These are phyloP conservation scores for Tulasnella sp. DNA, from an alignment of 768 basidiomycete genomes.

Conservation along the genomic window DNA sequence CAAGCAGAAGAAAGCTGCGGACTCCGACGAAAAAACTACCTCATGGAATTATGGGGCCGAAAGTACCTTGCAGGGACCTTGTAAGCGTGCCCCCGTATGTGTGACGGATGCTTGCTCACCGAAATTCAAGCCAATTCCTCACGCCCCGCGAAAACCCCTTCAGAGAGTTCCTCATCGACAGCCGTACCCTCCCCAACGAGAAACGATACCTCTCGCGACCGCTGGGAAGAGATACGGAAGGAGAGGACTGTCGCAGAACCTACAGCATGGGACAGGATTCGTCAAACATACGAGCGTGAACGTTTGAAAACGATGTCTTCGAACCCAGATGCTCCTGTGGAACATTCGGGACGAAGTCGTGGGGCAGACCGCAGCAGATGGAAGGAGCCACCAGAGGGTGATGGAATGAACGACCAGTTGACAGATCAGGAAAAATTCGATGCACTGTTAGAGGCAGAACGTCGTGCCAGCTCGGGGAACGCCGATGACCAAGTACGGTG, in stretches of 20 bases:
- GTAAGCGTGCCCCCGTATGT: neutral
- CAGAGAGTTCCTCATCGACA: neutral
- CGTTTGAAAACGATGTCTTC: too few relatives aligned
- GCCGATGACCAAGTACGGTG: neutral
- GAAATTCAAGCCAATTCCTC: neutral
- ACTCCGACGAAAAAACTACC: too few relatives aligned
- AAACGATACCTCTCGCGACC: slow-evolving; percentile 25
- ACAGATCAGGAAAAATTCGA: slow-evolving; percentile 46
- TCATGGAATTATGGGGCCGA: neutral
- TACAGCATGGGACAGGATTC: slow-evolving; percentile 58
- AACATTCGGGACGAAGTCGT: too few relatives aligned
- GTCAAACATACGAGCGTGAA: slow-evolving; percentile 32
- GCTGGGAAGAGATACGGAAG: slow-evolving; percentile 57
- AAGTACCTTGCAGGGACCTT: neutral
- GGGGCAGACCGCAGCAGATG: neutral
- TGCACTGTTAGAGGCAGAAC: slow-evolving; percentile 45
- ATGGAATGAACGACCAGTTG: slow-evolving; percentile 27
- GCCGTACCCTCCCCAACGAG: slow-evolving; percentile 18
- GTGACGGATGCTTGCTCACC: neutral
- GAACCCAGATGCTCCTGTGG: too few relatives aligned
- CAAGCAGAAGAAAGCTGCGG: too few relatives aligned
- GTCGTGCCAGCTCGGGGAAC: slow-evolving; percentile 25
- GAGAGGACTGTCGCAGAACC: slow-evolving; percentile 29
- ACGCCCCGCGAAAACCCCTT: neutral
- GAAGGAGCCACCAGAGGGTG: neutral